Conservation (phyloP, 1,284 basidiomycete species). For the Mycosarcoma mackinlayi region DNA sequence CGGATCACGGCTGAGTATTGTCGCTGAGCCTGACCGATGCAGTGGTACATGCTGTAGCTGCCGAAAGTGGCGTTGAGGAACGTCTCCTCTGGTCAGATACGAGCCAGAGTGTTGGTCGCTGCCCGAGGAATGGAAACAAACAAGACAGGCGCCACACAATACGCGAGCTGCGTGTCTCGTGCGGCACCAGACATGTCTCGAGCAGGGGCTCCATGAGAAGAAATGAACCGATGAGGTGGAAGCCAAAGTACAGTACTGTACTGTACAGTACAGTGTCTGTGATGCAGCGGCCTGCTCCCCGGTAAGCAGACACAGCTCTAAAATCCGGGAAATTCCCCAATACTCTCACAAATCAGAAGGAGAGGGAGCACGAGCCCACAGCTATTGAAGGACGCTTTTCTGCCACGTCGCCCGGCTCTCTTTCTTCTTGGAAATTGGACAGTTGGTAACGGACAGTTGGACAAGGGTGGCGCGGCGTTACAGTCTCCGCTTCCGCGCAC, state of each 20-base stretch:
- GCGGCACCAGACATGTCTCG: slow-evolving; percentile 4
- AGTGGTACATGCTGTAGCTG: not conserved
- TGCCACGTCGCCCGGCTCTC: not conserved
- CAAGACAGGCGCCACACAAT: too few species aligned
- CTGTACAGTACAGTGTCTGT: too few species aligned
- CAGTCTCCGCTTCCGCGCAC: not conserved
- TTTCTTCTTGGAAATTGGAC: too few species aligned
- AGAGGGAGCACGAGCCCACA: slow-evolving; percentile 1
- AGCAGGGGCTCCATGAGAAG: too few species aligned
- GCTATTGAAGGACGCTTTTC: not conserved
- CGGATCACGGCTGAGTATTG: too few species aligned
- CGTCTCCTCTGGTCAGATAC: not conserved
- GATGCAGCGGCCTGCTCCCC: too few species aligned
- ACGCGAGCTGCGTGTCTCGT: slow-evolving; percentile 12
- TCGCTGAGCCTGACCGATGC: not conserved
- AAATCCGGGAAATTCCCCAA: slow-evolving; percentile 13
- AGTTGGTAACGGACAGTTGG: not conserved
- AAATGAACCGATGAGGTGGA: slow-evolving; percentile 23
- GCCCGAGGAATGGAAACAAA: not conserved
- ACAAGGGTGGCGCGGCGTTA: not conserved
- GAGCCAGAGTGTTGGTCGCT: slow-evolving; percentile 8
- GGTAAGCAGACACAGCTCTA: slow-evolving; percentile 1
- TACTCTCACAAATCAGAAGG: too few species aligned
- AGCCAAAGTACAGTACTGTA: slow-evolving; percentile 1
- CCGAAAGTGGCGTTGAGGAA: too few species aligned